phyloP scores from a whole-genome alignment of 345 rosid species.

The Cardamine occulta region DNA sequence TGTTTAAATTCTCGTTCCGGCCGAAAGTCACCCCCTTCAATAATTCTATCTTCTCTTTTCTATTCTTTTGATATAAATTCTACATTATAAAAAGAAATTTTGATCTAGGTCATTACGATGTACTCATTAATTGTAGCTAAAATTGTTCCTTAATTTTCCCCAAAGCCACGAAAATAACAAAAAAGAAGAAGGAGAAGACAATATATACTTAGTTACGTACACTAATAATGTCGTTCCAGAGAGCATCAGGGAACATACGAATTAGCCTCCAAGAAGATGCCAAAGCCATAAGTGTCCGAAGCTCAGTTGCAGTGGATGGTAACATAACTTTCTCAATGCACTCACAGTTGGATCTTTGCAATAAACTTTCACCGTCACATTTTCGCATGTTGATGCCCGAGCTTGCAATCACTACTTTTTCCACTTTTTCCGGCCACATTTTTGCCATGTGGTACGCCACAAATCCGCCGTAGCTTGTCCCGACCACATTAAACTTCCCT shows the following conservation, averaged over 20 bases:
- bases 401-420: conserved; percentile 85
- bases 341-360: conserved; percentile 55
- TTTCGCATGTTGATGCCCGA: conserved; percentile 69
- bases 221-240: conserved; percentile 58
- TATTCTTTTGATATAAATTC: conserved; percentile 65
- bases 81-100: conserved; percentile 22
- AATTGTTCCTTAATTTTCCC: not conserved
- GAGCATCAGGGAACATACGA: conserved; percentile 58
- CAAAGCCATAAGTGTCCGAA: conserved; percentile 57
- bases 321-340: conserved; percentile 66
- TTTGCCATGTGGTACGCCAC: conserved; percentile 83
- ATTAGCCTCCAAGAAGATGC: conserved; percentile 46
- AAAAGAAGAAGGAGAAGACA: not conserved
- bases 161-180: not conserved
- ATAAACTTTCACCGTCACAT: conserved; percentile 54
- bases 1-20: conserved; percentile 46
- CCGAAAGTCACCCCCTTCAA: conserved; percentile 64
- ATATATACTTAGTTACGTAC: conserved; percentile 47
- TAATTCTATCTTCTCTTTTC: conserved; percentile 74
- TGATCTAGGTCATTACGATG: not conserved
- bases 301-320: conserved; percentile 63
- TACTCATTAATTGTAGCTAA: no score
- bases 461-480: conserved; percentile 94
- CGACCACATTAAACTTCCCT: conserved; percentile 56
- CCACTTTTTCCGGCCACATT: conserved; percentile 71